Percentiles rank a stretch among this genome's conserved stretches.
Evolutionary conservation across 306 rosid species (phyloP).

Genomic region (Citrullus mucosospermus): DNA sequence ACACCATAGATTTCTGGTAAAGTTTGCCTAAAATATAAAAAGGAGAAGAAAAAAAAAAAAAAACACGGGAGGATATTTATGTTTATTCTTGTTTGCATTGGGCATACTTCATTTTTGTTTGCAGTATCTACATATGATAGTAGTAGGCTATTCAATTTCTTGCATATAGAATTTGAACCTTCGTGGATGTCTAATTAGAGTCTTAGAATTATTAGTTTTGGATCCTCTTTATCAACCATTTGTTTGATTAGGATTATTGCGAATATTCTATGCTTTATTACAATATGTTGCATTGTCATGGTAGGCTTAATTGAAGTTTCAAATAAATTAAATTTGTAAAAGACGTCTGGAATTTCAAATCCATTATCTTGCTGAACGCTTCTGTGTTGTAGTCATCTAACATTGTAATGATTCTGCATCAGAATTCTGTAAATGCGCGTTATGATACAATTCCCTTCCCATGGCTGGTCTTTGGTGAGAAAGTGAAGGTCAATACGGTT

Average conservation of each 20-base stretch:
- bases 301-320: neutral
- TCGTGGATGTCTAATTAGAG: neutral
- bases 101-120: neutral
- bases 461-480: conserved; percentile 94
- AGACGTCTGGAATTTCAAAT: neutral
- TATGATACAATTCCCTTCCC: conserved; percentile 91
- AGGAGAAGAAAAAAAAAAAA: too few relatives aligned
- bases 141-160: neutral
- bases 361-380: neutral
- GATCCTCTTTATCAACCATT: neutral
- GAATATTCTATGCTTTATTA: neutral
- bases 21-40: too few relatives aligned
- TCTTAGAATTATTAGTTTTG: neutral
- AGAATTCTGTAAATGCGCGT: conserved; percentile 93
- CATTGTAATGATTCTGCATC: conserved; percentile 22
- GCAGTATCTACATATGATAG: neutral
- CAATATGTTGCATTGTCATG: neutral
- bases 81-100: neutral
- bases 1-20: too few relatives aligned
- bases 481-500: conserved; percentile 86
- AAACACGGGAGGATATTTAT: neutral
- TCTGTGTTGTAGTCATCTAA: neutral
- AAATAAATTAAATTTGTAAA: neutral
- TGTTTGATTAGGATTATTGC: neutral
- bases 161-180: neutral